Conservation (phyloP, 495 filamentous ascomycete species). For the Aspergillus biplanus region DNA sequence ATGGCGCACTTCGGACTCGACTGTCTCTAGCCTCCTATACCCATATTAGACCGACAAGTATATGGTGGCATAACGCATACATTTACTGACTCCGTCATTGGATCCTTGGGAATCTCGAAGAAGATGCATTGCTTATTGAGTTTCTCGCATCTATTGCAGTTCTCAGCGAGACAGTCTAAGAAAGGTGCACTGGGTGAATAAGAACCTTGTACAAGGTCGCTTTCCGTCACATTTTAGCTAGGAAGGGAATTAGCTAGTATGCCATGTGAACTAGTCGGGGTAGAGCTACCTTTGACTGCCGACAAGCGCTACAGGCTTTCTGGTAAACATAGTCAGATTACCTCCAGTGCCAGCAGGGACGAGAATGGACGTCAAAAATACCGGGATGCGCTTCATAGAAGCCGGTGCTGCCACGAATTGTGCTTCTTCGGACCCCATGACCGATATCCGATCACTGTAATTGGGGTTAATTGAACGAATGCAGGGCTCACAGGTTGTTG, state of each 20-base stretch:
- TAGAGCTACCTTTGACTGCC: constrained; percentile 39
- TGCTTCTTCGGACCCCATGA: constrained; percentile 34
- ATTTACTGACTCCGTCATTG: constrained; percentile 33
- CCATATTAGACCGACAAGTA: no score
- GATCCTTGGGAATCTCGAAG: constrained; percentile 43
- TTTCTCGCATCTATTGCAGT: constrained; percentile 34
- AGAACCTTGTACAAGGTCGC: constrained; percentile 43
- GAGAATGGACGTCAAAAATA: constrained; percentile 13
- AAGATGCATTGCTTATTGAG: constrained; percentile 41
- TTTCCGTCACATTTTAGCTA: constrained; percentile 47
- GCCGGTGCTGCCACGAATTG: constrained; percentile 32
- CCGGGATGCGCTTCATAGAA: constrained; percentile 47
- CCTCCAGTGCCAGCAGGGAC: no score
- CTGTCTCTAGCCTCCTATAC: constrained; percentile 39
- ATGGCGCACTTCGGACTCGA: constrained; percentile 38
- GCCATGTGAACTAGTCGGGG: not conserved
- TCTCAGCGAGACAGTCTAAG: not conserved
- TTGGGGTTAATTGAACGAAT: no score
- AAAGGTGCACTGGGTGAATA: no score
- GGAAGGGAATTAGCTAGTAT: not conserved
- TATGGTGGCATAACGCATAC: no score
- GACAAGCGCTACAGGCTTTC: constrained; percentile 46
- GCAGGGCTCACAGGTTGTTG: no score
- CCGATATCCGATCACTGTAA: not conserved
- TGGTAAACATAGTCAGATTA: constrained; percentile 5